phyloP scores from a whole-genome alignment of 768 basidiomycete genomes.

The Lactarius psammicola region DNA sequence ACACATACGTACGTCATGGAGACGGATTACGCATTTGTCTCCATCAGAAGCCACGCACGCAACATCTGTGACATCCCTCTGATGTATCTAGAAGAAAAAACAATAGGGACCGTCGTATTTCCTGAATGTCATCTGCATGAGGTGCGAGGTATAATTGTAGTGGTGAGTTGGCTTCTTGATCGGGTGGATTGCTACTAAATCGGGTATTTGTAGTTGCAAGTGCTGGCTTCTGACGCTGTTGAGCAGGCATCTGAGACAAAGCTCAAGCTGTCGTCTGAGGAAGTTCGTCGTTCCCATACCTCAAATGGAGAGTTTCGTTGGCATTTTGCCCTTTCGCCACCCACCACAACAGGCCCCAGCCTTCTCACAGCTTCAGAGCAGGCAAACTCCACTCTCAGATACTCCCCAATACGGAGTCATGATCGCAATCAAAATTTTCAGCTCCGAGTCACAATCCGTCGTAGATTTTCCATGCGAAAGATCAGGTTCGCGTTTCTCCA shows the following conservation, averaged over 20 bases:
- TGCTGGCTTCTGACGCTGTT: conserved; percentile 1
- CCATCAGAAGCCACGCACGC: conserved; percentile 10
- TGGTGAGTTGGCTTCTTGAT: conserved; percentile 9
- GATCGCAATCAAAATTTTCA: not conserved
- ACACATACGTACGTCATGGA: not conserved
- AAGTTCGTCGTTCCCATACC: conserved; percentile 4
- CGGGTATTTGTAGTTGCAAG: not conserved
- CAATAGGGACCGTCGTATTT: conserved; percentile 9
- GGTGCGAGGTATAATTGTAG: conserved; percentile 16
- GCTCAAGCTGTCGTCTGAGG: not conserved
- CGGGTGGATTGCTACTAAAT: not conserved
- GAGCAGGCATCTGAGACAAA: not conserved
- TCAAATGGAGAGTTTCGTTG: conserved; percentile 9
- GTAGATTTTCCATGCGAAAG: conserved; percentile 1
- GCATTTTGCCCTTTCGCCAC: conserved; percentile 12
- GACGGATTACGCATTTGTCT: conserved; percentile 16
- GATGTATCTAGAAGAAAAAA: conserved; percentile 20
- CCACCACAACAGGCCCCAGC: not conserved
- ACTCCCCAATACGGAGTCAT: no score
- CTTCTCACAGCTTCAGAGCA: no score
- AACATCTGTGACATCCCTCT: conserved; percentile 2
- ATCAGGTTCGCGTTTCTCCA: conserved; percentile 13
- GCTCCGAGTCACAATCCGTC: conserved; percentile 17
- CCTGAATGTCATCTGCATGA: conserved; percentile 3
- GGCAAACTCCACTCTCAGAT: no score